A percentile compares a stretch with the other conserved stretches of the same genome.
Evolutionary conservation across 352 stramenopile species (phyloP).

Genomic region (Phytophthora chlamydospora): DNA sequence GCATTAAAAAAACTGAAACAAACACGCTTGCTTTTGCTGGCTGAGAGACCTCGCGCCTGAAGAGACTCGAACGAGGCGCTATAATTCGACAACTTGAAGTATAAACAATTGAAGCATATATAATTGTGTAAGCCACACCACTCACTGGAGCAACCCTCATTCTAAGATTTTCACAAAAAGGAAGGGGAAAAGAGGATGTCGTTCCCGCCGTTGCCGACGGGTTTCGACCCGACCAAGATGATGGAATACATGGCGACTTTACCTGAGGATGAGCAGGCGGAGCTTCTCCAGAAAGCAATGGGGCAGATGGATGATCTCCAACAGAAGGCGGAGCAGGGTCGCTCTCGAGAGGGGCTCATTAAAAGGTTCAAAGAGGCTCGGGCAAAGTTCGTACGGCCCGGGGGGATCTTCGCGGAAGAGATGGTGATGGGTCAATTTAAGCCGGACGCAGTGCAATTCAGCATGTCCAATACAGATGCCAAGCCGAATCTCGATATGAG

Average conservation of each 20-base stretch:
- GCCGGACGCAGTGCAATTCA: not conserved
- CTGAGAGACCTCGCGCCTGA: too few species aligned
- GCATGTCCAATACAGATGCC: not conserved
- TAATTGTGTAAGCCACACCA: too few species aligned
- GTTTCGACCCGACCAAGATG: slow-evolving; percentile 14
- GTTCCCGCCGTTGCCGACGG: slow-evolving; percentile 5
- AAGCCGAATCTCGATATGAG: not conserved
- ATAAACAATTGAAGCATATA: too few species aligned
- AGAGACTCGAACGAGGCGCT: too few species aligned
- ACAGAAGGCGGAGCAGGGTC: not conserved
- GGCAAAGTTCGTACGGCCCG: not conserved
- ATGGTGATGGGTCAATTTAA: not conserved
- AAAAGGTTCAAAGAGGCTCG: slow-evolving; percentile 1
- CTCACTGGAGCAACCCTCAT: too few species aligned
- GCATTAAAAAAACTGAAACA: too few species aligned
- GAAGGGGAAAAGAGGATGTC: not conserved
- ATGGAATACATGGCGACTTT: slow-evolving; percentile 5
- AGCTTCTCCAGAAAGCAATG: not conserved
- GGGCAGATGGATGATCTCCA: not conserved
- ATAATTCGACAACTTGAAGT: too few species aligned
- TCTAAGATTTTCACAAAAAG: too few species aligned
- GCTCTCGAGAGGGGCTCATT: slow-evolving; percentile 1
- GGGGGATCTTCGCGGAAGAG: slow-evolving; percentile 1
- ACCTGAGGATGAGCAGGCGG: not conserved
- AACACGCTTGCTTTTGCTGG: too few species aligned